Base-by-base conservation (phyloP, 2,329 filamentous ascomycete genomes). In the Phialophora verrucosa region DNA sequence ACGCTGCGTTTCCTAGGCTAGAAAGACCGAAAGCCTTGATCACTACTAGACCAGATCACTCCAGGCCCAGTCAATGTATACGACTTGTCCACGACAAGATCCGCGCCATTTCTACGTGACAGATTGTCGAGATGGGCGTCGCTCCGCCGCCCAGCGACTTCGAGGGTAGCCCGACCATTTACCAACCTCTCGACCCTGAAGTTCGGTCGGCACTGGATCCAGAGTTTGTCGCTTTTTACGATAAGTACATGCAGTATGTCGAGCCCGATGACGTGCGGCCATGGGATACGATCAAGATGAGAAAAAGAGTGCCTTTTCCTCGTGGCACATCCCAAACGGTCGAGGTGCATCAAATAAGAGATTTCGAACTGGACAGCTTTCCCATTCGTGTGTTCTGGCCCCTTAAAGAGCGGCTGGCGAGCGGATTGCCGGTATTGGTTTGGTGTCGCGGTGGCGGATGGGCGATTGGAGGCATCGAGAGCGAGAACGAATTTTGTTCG, bases 381-480 rank as follows among this genome's bases (percentile, higher is more conserved):
- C 42, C 42, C 20, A 20, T 47, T 4, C 42, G 42, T 47, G 42
- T 47, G 4, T 87, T 87, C 69, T 84, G 81, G 1, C 85, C 85
- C 0, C 70, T 74, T 4, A 82, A 81, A 0, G 68, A 77, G 5
- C 76, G 65, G 11, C 84, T 84, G 0, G 74, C 70, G 0, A 70
- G 68, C 0, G 85, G 85, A 32, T 87, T 84, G 84, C 85, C 85
- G 1, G 79, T 83, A 10, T 80, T 84, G 73, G 70, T 87, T 3
- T 88, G 85, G 73, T 85, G 81, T 70, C 85, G 87, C 70, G 85
- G 85, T 4, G 85, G 85, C 0, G 85, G 85, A 4, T 87, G 84
- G 84, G 84, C 86, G 2, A 69, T 86, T 35, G 85, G 85, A 0
- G 84, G 82, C 44, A 85, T 87, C 50, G 79, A 84, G 62, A 86